Evolutionary conservation across 2,329 filamentous ascomycete genomes (phyloP).

Genomic region (Ceratocystis smalleyi): DNA sequence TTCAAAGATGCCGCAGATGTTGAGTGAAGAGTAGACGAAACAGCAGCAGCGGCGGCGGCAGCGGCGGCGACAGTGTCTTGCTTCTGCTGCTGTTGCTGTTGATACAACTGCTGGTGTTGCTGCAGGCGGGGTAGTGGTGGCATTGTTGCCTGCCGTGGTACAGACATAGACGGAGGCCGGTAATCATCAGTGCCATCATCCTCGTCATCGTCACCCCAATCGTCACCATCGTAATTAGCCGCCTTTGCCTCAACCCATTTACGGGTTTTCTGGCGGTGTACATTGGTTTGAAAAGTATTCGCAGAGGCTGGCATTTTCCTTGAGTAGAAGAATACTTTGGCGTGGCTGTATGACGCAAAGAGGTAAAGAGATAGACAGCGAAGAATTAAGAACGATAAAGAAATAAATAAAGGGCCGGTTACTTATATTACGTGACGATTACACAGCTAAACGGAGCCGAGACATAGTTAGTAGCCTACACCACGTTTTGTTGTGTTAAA

Average conservation of each 20-base stretch:
- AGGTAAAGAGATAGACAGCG: no score
- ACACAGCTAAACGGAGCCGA: no score
- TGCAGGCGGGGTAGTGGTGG: conserved; percentile 10
- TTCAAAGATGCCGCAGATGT: background rate
- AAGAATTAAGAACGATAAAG: background rate
- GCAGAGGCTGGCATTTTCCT: conserved; percentile 19
- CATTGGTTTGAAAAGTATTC: conserved; percentile 58
- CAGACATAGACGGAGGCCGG: conserved; percentile 23
- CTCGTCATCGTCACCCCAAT: conserved; percentile 66
- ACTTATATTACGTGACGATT: no score
- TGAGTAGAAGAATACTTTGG: no score
- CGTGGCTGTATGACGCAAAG: no score
- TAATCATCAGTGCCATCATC: conserved; percentile 31
- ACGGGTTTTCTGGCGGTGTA: conserved; percentile 76
- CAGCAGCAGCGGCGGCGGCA: background rate
- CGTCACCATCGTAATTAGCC: conserved; percentile 78
- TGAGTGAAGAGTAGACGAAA: background rate
- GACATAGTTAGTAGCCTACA: no score
- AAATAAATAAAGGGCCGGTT: background rate
- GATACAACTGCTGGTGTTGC: conserved; percentile 10
- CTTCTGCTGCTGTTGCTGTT: conserved; percentile 3
- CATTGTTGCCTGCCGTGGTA: conserved; percentile 20
- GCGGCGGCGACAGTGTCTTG: background rate
- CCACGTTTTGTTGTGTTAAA: no score
- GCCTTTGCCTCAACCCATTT: conserved; percentile 90